A percentile compares a stretch with the other conserved stretches of the same genome.
phyloP scores from a whole-genome alignment of 768 basidiomycete genomes.

The Rhodotorula babjevae region DNA sequence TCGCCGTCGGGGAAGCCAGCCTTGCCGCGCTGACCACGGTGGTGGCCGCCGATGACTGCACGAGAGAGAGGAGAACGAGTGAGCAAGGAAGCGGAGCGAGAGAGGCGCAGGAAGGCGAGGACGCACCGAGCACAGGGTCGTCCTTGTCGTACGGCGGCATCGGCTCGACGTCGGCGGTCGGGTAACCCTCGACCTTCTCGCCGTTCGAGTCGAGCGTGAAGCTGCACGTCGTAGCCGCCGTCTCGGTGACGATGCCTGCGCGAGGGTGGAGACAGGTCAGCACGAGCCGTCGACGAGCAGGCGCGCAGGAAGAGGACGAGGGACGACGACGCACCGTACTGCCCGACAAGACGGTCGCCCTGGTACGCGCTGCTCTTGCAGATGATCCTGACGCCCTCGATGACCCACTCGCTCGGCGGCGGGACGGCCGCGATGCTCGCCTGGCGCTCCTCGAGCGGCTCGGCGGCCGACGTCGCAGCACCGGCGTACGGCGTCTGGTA shows the following conservation, averaged over 20 bases:
- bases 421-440: background rate
- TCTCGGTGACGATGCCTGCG: conserved; percentile 16
- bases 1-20: conserved; percentile 17
- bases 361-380: conserved; percentile 26
- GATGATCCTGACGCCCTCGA: conserved; percentile 2
- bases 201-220: conserved; percentile 32
- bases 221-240: background rate
- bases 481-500: conserved; percentile 34
- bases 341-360: conserved; percentile 12
- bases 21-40: conserved; percentile 19
- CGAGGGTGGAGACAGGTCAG: background rate
- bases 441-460: conserved; percentile 27
- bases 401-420: conserved; percentile 30
- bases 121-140: conserved; percentile 20
- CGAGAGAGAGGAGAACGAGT: no score
- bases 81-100: no score
- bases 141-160: conserved; percentile 25
- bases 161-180: conserved; percentile 10
- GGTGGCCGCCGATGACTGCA: conserved; percentile 24
- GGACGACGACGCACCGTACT: conserved; percentile 19
- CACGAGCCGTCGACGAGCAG: no score
- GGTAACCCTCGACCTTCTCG: conserved; percentile 23
- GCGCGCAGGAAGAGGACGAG: background rate
- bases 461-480: conserved; percentile 31
- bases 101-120: no score